These are phyloP conservation scores for Caloboletus inedulis DNA, from an alignment of 1,284 basidiomycete species.

Conservation along the genomic window DNA sequence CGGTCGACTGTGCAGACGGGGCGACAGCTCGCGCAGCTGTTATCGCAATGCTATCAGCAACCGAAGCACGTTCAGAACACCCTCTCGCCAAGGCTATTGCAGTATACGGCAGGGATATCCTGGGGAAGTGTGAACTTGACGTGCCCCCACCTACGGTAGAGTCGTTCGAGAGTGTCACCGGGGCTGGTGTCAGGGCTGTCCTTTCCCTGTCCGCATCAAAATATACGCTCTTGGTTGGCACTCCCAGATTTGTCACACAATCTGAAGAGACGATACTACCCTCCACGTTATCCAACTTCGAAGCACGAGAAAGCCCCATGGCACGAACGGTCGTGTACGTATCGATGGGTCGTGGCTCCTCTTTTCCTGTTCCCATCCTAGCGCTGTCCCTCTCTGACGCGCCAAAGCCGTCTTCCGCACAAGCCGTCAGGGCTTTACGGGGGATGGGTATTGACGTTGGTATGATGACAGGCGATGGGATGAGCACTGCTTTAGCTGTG, in stretches of 20 bases:
- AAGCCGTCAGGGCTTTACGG: constrained; percentile 77
- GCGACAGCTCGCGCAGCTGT: constrained; percentile 58
- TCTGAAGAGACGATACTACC: constrained; percentile 54
- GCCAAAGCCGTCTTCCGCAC: constrained; percentile 77
- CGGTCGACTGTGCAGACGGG: constrained; percentile 58
- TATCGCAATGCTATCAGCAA: constrained; percentile 80
- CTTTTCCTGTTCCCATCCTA: constrained; percentile 49
- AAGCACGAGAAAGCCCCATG: constrained; percentile 58
- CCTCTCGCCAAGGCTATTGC: constrained; percentile 93
- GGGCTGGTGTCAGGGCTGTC: constrained; percentile 80
- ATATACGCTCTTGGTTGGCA: constrained; percentile 72
- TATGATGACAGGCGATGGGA: constrained; percentile 90
- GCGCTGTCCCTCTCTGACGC: constrained; percentile 81
- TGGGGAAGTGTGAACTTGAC: constrained; percentile 42
- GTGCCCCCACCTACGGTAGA: constrained; percentile 45
- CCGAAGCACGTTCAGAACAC: constrained; percentile 93
- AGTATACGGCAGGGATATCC: constrained; percentile 68
- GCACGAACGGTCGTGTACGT: constrained; percentile 88
- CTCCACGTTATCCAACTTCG: constrained; percentile 57
- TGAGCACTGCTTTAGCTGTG: constrained; percentile 79
- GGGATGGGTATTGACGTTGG: constrained; percentile 87
- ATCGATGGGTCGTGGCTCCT: constrained; percentile 49
- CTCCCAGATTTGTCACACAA: constrained; percentile 63
- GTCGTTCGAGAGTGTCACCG: constrained; percentile 84
- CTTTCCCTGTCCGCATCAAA: constrained; percentile 48